Evolutionary conservation across 352 stramenopile species (phyloP), one percentile per base, ranked within the genome.

Genomic region (Globisporangium spiculum): DNA sequence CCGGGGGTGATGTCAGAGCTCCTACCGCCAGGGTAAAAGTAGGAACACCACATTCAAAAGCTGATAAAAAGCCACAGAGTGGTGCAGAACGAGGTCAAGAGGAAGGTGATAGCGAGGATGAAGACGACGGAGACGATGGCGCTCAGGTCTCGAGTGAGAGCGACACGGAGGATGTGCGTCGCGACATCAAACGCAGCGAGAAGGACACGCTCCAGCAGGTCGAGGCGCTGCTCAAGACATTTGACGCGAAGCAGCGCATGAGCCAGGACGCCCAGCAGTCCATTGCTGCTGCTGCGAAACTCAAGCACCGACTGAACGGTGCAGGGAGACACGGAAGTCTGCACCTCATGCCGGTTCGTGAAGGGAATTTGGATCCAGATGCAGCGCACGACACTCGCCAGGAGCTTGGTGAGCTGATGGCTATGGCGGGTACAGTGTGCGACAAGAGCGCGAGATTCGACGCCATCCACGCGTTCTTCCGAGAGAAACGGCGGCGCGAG

Each of bases 181-280:
- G 57, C 16, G 64, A 67, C 16, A 82, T 89, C 61, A 89, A 89
- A 65, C 60, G 60, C 1, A 68, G 79, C 20, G 79, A 84, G 64
- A 72, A 72, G 48, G 71, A 86, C 56, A 88, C 76, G 24, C 70
- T 90, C 22, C 73, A 64, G 50, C 74, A 88, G 61, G 81, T 81
- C 5, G 78, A 90, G 27, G 65, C 66, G 18, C 70, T 90, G 10
- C 64, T 86, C 1, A 69, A 62, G 12, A 82, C 70, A 14, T 66
- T 78, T 4, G 75, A 82, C 9, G 68, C 73, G 27, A 67, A 65
- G 44, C 70, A 77, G 30, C 50, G 57, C 30, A 63, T 64, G 26
- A 38, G 57, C 8, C 26, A 75, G 46, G 48, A 54, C 1, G 61
- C 66, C 3, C 36, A 48, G 26, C 46, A 52, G 18, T 44, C 14